Evolutionary conservation across 768 basidiomycete species (phyloP).

Genomic region (Trichaptum fuscoviolaceum): DNA sequence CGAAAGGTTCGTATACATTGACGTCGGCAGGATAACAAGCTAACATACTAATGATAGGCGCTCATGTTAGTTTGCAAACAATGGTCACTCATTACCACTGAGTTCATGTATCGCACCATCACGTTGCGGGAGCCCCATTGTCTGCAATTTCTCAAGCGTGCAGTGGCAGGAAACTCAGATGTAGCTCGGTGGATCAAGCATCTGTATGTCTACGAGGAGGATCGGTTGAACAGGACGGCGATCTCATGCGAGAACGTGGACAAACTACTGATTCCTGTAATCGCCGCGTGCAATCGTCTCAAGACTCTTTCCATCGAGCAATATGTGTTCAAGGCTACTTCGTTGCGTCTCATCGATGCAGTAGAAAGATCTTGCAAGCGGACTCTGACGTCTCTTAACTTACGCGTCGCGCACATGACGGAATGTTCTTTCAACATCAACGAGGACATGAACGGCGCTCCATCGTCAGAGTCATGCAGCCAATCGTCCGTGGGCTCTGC

Average conservation of each 20-base stretch:
- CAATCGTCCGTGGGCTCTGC: too few species aligned
- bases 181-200: neutral
- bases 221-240: neutral
- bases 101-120: neutral
- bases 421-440: neutral
- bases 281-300: neutral
- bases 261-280: neutral
- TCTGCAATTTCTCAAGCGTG: neutral
- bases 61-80: neutral
- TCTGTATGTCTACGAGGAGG: neutral
- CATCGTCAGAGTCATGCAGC: too few species aligned
- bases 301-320: neutral
- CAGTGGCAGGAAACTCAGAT: neutral
- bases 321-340: neutral
- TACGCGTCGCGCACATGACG: neutral
- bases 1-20: neutral
- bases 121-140: neutral
- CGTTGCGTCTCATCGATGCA: neutral
- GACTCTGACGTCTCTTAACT: neutral
- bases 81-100: neutral
- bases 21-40: too few species aligned
- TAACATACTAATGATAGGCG: neutral
- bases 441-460: neutral
- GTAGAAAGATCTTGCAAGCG: neutral
- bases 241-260: neutral